phyloP scores from a whole-genome alignment of 1,139 yeast genomes.

The Kodamaea arcana region DNA sequence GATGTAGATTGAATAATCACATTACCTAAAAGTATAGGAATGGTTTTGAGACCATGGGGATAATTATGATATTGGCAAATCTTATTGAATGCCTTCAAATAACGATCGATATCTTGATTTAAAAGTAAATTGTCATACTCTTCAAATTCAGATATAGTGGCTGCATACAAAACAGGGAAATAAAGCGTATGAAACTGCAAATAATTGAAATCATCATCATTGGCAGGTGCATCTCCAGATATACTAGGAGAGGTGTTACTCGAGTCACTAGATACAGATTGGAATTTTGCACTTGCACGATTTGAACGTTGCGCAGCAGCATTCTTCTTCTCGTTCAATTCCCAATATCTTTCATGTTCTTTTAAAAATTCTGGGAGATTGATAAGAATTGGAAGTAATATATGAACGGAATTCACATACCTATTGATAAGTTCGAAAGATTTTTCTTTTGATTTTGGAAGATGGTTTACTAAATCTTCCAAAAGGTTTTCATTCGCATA shows the following conservation, averaged over 20 bases:
- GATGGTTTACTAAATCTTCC: constrained; percentile 29
- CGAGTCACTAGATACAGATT: background rate
- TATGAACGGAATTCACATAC: constrained; percentile 50
- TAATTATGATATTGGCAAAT: constrained; percentile 49
- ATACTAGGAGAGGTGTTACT: background rate
- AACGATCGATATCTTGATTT: constrained; percentile 48
- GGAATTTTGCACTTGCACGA: constrained; percentile 2
- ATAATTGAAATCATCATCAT: constrained; percentile 23
- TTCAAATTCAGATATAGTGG: constrained; percentile 53
- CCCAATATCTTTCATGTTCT: constrained; percentile 53
- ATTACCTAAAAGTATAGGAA: constrained; percentile 45
- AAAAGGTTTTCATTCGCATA: constrained; percentile 36
- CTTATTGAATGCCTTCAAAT: constrained; percentile 44
- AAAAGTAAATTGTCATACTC: constrained; percentile 46
- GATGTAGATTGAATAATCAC: constrained; percentile 53
- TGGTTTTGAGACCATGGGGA: constrained; percentile 49
- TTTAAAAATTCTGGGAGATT: constrained; percentile 39
- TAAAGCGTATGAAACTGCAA: constrained; percentile 46
- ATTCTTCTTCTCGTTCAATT: constrained; percentile 12
- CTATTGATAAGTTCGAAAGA: constrained; percentile 47
- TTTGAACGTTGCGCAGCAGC: constrained; percentile 1
- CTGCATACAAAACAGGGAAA: constrained; percentile 51
- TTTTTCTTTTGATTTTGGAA: constrained; percentile 39
- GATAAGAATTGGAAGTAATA: constrained; percentile 47
- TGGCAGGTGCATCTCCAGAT: constrained; percentile 1